Evolutionary conservation across 78 protist species (phyloP).

Genomic region (Blattamonas nauphoetae): DNA sequence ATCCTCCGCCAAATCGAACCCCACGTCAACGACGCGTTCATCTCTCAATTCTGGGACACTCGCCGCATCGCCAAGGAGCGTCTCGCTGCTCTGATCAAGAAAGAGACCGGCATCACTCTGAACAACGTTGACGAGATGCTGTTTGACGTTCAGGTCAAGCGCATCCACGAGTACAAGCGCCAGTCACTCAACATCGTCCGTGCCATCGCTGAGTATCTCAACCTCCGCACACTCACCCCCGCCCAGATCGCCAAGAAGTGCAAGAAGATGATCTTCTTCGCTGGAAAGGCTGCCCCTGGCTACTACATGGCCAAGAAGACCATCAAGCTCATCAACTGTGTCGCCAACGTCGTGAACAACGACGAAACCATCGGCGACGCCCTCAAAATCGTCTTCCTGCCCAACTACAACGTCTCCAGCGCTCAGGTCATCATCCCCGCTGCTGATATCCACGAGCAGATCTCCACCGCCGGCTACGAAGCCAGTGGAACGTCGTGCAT

Average conservation of each 20-base stretch:
- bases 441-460: constrained; percentile 79
- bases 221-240: not conserved
- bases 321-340: constrained; percentile 70
- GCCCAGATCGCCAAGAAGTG: constrained; percentile 11
- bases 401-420: constrained; percentile 75
- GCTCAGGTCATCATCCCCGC: constrained; percentile 89
- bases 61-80: constrained; percentile 59
- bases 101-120: constrained; percentile 54
- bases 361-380: constrained; percentile 54
- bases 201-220: not conserved
- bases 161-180: constrained; percentile 94
- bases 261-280: constrained; percentile 66
- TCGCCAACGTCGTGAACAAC: constrained; percentile 69
- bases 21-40: constrained; percentile 52
- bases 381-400: constrained; percentile 77
- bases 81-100: constrained; percentile 55
- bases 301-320: constrained; percentile 79
- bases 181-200: constrained; percentile 69
- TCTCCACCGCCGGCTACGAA: constrained; percentile 85
- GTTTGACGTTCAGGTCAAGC: constrained; percentile 87
- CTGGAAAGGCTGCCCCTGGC: constrained; percentile 92
- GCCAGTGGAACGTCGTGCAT: constrained; percentile 88
- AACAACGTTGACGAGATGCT: constrained; percentile 61
- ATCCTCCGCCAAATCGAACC: constrained; percentile 45
- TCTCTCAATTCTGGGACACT: constrained; percentile 36